Percentiles rank a stretch among this genome's conserved stretches.
Evolutionary conservation across 139 green algal genomes (phyloP).

Genomic region (Tetraselmis chui): DNA sequence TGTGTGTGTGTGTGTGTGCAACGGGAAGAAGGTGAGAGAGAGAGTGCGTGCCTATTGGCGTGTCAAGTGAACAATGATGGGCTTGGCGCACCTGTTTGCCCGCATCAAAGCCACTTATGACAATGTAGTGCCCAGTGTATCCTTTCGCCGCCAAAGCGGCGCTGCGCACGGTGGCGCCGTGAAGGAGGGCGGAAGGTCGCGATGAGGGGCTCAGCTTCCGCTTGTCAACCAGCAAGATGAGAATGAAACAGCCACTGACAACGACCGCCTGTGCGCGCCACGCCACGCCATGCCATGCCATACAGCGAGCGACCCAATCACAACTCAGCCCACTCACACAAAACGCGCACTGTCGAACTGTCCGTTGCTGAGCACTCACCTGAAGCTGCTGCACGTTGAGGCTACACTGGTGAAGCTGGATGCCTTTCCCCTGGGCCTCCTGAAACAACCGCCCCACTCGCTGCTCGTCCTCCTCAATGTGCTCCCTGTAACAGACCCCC

Average conservation of each 20-base stretch:
- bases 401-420: slow-evolving; percentile 4
- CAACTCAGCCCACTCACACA: too few species aligned
- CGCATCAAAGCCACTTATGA: slow-evolving; percentile 42
- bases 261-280: slow-evolving; percentile 3
- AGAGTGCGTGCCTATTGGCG: too few species aligned
- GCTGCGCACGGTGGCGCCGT: neutral
- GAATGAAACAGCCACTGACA: slow-evolving; percentile 40
- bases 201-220: slow-evolving; percentile 39
- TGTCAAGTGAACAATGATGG: too few species aligned
- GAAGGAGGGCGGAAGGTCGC: neutral
- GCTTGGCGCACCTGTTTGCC: neutral
- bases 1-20: too few species aligned
- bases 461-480: slow-evolving; percentile 62
- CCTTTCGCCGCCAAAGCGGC: neutral
- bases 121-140: slow-evolving; percentile 57
- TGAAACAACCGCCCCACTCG: slow-evolving; percentile 73
- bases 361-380: too few species aligned
- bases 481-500: slow-evolving; percentile 25
- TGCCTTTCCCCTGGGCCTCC: slow-evolving; percentile 6
- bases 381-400: neutral
- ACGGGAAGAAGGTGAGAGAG: too few species aligned
- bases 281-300: neutral
- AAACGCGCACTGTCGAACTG: too few species aligned
- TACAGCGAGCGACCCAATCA: neutral
- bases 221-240: slow-evolving; percentile 81